Evolutionary conservation across 768 basidiomycete genomes (phyloP).

Genomic region (Lactarius evosmus): DNA sequence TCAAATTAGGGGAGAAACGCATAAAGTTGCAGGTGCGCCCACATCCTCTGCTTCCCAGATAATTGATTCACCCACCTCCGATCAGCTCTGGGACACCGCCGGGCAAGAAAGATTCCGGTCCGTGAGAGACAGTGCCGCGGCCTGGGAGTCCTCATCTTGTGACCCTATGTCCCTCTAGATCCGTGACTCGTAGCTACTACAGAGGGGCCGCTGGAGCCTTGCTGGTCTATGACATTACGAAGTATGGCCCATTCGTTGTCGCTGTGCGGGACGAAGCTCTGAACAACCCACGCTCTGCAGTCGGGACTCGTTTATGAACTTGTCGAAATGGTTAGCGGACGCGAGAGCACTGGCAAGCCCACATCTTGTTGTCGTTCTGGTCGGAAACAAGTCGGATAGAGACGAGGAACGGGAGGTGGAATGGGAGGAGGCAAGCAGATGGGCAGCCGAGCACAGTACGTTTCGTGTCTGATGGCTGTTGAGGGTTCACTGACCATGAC

Average conservation of each 20-base stretch:
- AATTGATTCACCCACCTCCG: conserved; percentile 1
- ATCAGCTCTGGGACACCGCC: conserved; percentile 92
- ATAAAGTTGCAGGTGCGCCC: conserved; percentile 86
- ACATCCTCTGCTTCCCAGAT: neutral
- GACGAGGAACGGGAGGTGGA: conserved; percentile 96
- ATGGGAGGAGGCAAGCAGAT: conserved; percentile 90
- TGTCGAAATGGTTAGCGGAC: conserved; percentile 89
- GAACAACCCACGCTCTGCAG: conserved; percentile 40
- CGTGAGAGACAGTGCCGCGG: conserved; percentile 29
- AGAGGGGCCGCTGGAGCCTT: conserved; percentile 90
- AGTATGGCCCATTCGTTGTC: conserved; percentile 44
- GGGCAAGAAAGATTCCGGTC: conserved; percentile 94
- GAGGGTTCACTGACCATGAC: conserved; percentile 11
- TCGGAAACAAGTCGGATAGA: conserved; percentile 93
- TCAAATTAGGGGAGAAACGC: conserved; percentile 89
- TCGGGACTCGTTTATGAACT: conserved; percentile 80
- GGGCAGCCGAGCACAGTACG: conserved; percentile 94
- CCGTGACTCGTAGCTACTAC: conserved; percentile 94
- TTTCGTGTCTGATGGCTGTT: conserved; percentile 4
- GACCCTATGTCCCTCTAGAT: conserved; percentile 43
- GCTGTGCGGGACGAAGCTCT: conserved; percentile 20
- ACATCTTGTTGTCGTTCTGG: conserved; percentile 82
- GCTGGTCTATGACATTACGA: conserved; percentile 92
- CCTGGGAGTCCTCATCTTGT: conserved; percentile 15
- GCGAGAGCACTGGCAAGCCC: conserved; percentile 91